Conservation (phyloP, 2,329 filamentous ascomycete species). For the Fusarium veterinarium region DNA sequence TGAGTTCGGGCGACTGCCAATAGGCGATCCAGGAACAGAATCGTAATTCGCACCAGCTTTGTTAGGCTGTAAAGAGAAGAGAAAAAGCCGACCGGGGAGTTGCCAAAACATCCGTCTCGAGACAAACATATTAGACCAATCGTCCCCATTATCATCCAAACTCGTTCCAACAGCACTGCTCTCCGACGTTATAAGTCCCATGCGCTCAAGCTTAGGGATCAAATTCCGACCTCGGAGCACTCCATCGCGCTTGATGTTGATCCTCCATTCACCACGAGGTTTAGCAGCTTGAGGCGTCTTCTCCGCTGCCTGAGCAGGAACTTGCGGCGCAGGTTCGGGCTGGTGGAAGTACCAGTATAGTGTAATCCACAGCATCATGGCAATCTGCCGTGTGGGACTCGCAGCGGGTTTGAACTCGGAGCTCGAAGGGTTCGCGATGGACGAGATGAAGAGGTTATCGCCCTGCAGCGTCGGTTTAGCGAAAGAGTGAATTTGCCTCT, state of each 20-base stretch:
- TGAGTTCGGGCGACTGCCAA: conserved; percentile 64
- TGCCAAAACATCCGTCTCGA: conserved; percentile 91
- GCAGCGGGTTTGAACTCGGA: conserved; percentile 82
- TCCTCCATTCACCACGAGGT: conserved; percentile 86
- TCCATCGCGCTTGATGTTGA: conserved; percentile 87
- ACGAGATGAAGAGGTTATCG: conserved; percentile 91
- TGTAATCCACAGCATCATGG: conserved; percentile 96
- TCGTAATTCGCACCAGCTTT: conserved; percentile 38
- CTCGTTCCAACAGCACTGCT: conserved; percentile 79
- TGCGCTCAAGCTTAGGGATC: conserved; percentile 90
- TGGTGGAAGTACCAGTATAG: conserved; percentile 99
- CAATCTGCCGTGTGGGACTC: conserved; percentile 88
- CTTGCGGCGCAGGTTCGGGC: conserved; percentile 72
- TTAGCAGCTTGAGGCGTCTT: conserved; percentile 75
- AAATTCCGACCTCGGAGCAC: conserved; percentile 85
- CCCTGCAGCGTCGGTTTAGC: conserved; percentile 78
- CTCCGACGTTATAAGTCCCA: conserved; percentile 83
- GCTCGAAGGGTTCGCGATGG: conserved; percentile 85
- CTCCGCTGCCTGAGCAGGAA: conserved; percentile 72
- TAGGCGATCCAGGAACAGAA: conserved; percentile 63
- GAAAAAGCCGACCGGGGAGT: conserved; percentile 84
- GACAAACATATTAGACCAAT: conserved; percentile 86
- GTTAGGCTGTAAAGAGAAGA: conserved; percentile 82
- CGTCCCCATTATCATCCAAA: conserved; percentile 69
- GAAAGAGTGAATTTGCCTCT: conserved; percentile 59